phyloP scores from a whole-genome alignment of 2,329 filamentous ascomycete species.

The Aspergillus novofumigatus region DNA sequence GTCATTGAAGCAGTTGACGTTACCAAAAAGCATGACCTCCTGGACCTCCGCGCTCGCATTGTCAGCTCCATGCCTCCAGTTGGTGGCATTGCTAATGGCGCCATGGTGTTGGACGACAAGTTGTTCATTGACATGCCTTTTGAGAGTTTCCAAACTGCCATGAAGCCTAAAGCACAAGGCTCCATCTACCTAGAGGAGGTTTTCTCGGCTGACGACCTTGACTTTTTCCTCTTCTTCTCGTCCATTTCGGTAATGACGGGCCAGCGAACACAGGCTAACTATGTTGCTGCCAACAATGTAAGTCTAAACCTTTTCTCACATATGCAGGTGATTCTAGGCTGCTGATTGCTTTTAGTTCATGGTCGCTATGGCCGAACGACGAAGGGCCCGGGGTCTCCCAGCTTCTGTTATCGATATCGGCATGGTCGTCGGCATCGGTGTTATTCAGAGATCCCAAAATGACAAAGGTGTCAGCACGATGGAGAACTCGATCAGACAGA shows the following conservation, averaged over 20 bases:
- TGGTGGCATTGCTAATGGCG: slow-evolving; percentile 22
- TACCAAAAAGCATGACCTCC: slow-evolving; percentile 3
- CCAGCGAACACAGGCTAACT: slow-evolving; percentile 36
- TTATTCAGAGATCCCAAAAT: slow-evolving; percentile 8
- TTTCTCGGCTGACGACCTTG: slow-evolving; percentile 17
- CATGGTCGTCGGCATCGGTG: slow-evolving; percentile 24
- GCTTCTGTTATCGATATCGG: slow-evolving; percentile 20
- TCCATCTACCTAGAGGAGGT: slow-evolving; percentile 12
- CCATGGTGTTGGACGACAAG: slow-evolving; percentile 18
- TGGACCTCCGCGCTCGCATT: slow-evolving; percentile 6
- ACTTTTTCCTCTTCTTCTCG: slow-evolving; percentile 38
- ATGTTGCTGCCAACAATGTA: slow-evolving; percentile 34
- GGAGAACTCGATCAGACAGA: slow-evolving; percentile 14
- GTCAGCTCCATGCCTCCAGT: slow-evolving; percentile 15
- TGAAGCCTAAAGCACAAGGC: slow-evolving; percentile 17
- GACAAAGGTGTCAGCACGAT: slow-evolving; percentile 14
- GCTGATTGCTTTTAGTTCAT: slow-evolving; percentile 28
- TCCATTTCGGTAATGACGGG: slow-evolving; percentile 36
- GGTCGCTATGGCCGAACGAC: slow-evolving; percentile 18
- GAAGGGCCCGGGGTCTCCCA: slow-evolving; percentile 16
- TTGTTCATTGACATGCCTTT: slow-evolving; percentile 11
- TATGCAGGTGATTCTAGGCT: background rate
- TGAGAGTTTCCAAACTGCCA: slow-evolving; percentile 6
- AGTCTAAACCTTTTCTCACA: background rate
- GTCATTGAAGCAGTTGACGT: slow-evolving; percentile 4